Conservation (phyloP, 1,284 basidiomycete species). For the Cryptococcus sp. region DNA sequence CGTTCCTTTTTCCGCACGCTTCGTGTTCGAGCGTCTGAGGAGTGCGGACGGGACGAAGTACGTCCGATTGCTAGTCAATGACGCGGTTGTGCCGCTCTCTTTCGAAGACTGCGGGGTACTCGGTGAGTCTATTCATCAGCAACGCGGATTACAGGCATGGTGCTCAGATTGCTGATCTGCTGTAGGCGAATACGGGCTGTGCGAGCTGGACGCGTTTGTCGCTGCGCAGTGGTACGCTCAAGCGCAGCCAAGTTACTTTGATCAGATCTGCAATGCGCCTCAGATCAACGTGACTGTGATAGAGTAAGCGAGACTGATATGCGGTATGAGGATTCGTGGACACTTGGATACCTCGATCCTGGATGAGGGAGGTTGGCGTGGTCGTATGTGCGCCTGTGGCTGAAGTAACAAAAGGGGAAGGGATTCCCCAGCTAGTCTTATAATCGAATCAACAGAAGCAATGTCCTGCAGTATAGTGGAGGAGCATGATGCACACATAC, state of each 20-base stretch:
- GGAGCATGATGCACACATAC: too few relatives aligned
- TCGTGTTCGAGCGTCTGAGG: constrained; percentile 27
- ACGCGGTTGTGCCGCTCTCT: constrained; percentile 25
- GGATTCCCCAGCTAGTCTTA: too few relatives aligned
- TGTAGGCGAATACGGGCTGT: constrained; percentile 18
- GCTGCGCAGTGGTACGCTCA: constrained; percentile 19
- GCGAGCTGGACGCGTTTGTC: constrained; percentile 30
- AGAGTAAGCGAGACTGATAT: too few relatives aligned
- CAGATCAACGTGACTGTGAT: constrained; percentile 9
- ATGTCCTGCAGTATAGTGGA: too few relatives aligned
- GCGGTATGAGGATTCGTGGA: too few relatives aligned
- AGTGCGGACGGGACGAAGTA: constrained; percentile 19
- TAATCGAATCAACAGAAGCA: too few relatives aligned
- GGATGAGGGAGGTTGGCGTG: too few relatives aligned
- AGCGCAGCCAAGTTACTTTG: constrained; percentile 13
- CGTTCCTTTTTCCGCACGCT: constrained; percentile 29
- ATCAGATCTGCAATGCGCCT: constrained; percentile 10
- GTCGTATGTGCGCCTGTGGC: too few relatives aligned
- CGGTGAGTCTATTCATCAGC: not conserved
- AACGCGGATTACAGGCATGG: not conserved
- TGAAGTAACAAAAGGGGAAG: too few relatives aligned
- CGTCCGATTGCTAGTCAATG: constrained; percentile 38
- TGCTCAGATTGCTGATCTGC: not conserved
- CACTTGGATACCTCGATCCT: too few relatives aligned
- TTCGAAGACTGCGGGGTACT: constrained; percentile 18